phyloP scores from a whole-genome alignment of 2,329 filamentous ascomycete species.

The Sarocladium kiliense region DNA sequence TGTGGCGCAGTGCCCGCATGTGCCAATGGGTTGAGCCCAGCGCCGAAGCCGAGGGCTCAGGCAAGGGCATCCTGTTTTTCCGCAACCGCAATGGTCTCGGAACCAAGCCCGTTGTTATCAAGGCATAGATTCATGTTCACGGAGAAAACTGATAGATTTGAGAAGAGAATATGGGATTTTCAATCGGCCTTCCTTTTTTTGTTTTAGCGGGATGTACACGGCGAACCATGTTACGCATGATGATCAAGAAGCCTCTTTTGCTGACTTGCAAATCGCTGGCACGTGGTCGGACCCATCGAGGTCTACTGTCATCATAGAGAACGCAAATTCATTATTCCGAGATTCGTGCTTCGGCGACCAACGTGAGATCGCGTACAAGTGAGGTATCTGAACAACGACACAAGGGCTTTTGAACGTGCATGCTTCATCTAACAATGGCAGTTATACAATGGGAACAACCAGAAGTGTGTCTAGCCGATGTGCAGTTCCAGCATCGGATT shows the following conservation, averaged over 20 bases:
- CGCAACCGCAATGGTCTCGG: constrained; percentile 89
- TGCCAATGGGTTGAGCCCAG: constrained; percentile 98
- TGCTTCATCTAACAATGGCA: too few species aligned
- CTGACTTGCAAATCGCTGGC: neutral
- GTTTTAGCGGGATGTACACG: neutral
- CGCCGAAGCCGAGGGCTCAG: constrained; percentile 72
- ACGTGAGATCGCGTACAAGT: too few species aligned
- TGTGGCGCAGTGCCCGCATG: constrained; percentile 76
- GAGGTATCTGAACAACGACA: too few species aligned
- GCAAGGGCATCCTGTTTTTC: constrained; percentile 87
- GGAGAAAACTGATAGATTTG: neutral
- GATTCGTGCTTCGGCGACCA: too few species aligned
- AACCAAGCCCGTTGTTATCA: constrained; percentile 31
- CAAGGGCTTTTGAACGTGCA: too few species aligned
- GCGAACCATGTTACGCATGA: neutral
- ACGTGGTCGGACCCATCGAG: neutral
- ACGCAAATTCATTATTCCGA: too few species aligned
- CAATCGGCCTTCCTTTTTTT: neutral
- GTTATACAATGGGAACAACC: too few species aligned
- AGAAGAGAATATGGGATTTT: neutral
- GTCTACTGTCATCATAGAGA: neutral
- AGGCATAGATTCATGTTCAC: neutral
- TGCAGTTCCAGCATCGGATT: too few species aligned
- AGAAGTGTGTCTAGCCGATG: too few species aligned
- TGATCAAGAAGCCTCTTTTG: neutral